Evolutionary conservation across 352 stramenopile genomes (phyloP), one percentile per base, ranked within the genome.

Genomic region (Peronosclerospora sorghi): DNA sequence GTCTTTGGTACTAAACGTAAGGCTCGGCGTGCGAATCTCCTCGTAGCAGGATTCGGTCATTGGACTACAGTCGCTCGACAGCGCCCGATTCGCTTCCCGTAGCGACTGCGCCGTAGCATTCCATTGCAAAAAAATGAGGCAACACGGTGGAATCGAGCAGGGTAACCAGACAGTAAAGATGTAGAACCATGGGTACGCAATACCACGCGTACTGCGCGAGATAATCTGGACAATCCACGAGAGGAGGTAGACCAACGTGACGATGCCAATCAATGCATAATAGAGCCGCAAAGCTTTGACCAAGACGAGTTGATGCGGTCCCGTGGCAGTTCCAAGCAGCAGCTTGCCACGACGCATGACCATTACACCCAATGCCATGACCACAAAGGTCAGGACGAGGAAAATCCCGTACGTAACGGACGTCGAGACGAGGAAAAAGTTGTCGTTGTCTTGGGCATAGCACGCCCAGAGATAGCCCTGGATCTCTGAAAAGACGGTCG

Each of bases 141-240:
- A 90, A 45, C 75, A 88, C 28, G 80, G 78, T 27, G 80, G 80
- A 45, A 93, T 93, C 17, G 76, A 88, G 30, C 69, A 82, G 8
- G 80, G 80, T 2, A 93, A 56, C 80, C 80, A 93, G 2, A 93
- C 78, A 1, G 76, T 88, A 46, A 87, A 90, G 54, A 93, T 79
- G 64, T 93, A 93, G 51, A 73, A 93, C 78, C 75, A 88, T n/a
- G 79, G 78, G 54, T 91, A 90, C 20, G 76, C 69, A 12, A 94
- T 80, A 2, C 68, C 70, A 3, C 49, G 51, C 8, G 68, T 62
- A 10, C 55, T 67, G 1, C 75, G 69, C 14, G 73, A 86, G 49
- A 82, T 65, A 45, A 94, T 73, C 49, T 94, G 78, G 8, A 91
- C 64, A 14, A 88, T 56, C 72, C 76, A 94, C 8, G 81, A 88